These are phyloP conservation scores for Colletotrichum camelliae DNA, from an alignment of 2,329 filamentous ascomycete genomes.

Conservation along the genomic window DNA sequence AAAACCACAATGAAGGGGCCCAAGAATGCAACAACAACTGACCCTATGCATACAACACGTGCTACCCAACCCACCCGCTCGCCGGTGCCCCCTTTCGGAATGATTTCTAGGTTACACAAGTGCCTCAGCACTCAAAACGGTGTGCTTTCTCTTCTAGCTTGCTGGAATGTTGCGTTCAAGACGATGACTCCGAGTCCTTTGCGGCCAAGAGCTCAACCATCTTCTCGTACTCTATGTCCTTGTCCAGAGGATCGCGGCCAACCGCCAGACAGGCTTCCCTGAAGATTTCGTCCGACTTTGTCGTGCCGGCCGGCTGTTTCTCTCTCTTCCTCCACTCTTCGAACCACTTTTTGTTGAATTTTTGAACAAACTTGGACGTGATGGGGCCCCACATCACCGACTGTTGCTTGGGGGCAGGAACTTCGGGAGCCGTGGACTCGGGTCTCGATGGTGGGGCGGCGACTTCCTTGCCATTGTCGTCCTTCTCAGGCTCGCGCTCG, in stretches of 20 bases:
- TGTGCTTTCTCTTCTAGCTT: background rate
- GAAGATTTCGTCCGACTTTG: background rate
- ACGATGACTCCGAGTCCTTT: slow-evolving; percentile 10
- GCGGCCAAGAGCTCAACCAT: slow-evolving; percentile 20
- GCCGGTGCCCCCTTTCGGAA: background rate
- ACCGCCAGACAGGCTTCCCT: slow-evolving; percentile 5
- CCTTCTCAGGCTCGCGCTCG: slow-evolving; percentile 37
- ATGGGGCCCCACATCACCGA: slow-evolving; percentile 19
- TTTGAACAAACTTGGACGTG: slow-evolving; percentile 13
- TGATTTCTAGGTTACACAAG: slow-evolving; percentile 7
- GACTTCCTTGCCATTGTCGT: slow-evolving; percentile 23
- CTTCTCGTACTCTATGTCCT: slow-evolving; percentile 23
- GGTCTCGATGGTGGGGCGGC: background rate
- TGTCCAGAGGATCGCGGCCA: slow-evolving; percentile 17
- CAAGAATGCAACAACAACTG: background rate
- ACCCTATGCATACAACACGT: background rate
- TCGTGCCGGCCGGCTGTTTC: background rate
- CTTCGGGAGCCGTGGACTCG: background rate
- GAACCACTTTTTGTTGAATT: slow-evolving; percentile 20
- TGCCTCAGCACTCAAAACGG: background rate
- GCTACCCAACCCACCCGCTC: background rate
- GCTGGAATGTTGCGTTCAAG: background rate
- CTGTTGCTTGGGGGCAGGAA: slow-evolving; percentile 12
- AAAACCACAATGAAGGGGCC: background rate
- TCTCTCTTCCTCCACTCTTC: slow-evolving; percentile 19